Base-by-base conservation (phyloP, 2,329 filamentous ascomycete genomes). In the Colletotrichum cordylinicola region DNA sequence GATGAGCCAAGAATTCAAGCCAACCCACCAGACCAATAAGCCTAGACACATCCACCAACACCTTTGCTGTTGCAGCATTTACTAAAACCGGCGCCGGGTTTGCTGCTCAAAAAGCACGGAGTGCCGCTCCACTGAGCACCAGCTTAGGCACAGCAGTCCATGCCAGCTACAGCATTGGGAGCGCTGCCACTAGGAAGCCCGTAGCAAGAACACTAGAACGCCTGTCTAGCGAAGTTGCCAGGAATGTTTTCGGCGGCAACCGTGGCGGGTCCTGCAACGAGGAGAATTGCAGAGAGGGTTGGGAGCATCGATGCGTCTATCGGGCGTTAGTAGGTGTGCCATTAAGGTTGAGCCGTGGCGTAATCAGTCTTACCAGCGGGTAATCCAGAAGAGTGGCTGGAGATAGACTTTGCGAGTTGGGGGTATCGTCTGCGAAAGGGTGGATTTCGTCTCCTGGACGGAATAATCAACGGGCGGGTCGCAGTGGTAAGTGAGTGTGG, bases 221-320 rank as follows among this genome's bases (percentile, higher is more conserved):
- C 43, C n/a, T 48, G 4, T 48, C n/a, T 52, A 21, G 0, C n/a
- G 43, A 52, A 21, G 0, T 8, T 52, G 43, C 10, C 0, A 13
- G 0, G 43, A 52, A 52, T 4, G 0, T 0, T 13, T 13, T 10
- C 43, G 10, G n/a, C n/a, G 43, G 6, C n/a, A 21, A 1, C 43
- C 43, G 21, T 0, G 10, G 0, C 0, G n/a, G 10, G 21, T 52
- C 10, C n/a, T 21, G 0, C 43, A 52, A 21, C 12, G 10, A 21
- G 43, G 21, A 21, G 43, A 13, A 52, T 52, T n/a, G 1, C n/a
- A 52, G 0, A 52, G 3, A 52, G n/a, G 6, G 0, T 4, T 4
- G 0, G 10, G 43, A 13, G 43, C 43, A 2, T 48, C 43, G 21
- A 21, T n/a, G 0, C 0, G 43, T 48, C 43, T 48, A 48, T 21